Percentiles rank a stretch among this genome's conserved stretches.
These are phyloP conservation scores for Selaginella tamariscina DNA, from an alignment of 75 land plant species.

Conservation along the genomic window DNA sequence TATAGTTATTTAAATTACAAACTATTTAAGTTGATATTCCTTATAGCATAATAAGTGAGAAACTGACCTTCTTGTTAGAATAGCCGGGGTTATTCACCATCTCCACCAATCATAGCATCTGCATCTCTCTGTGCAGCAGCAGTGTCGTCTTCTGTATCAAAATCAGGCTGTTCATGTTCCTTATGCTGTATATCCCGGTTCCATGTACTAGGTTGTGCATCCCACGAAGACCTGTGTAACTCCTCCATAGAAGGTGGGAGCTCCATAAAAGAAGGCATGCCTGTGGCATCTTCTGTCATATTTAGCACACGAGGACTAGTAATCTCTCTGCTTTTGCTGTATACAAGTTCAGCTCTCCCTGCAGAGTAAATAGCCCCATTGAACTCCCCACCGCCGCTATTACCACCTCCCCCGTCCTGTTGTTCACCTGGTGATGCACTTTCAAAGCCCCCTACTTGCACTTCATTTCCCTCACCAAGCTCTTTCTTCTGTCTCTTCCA, in stretches of 20 bases:
- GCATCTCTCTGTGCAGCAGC: slow-evolving; percentile 26
- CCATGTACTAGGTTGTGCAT: slow-evolving; percentile 46
- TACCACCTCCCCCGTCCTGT: slow-evolving; percentile 32
- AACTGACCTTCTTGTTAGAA: too few relatives aligned
- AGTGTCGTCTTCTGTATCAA: slow-evolving; percentile 30
- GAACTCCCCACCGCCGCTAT: slow-evolving; percentile 34
- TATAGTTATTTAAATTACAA: too few relatives aligned
- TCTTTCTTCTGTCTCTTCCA: slow-evolving; percentile 94
- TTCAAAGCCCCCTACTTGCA: not conserved
- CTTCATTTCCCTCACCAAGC: slow-evolving; percentile 25
- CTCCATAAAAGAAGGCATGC: slow-evolving; percentile 28
- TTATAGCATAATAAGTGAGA: too few relatives aligned
- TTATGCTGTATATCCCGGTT: slow-evolving; percentile 25
- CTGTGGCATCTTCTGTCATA: slow-evolving; percentile 22
- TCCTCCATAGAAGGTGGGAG: slow-evolving; percentile 31
- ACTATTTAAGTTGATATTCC: too few relatives aligned
- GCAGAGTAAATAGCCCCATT: slow-evolving; percentile 28
- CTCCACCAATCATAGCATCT: slow-evolving; percentile 22
- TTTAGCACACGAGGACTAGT: slow-evolving; percentile 34
- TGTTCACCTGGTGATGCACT: slow-evolving; percentile 11
- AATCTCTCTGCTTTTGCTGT: slow-evolving; percentile 28
- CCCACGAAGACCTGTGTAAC: slow-evolving; percentile 18
- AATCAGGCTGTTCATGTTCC: slow-evolving; percentile 20
- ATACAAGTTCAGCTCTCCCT: slow-evolving; percentile 33
- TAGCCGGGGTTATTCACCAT: slow-evolving; percentile 18